Base-by-base conservation (phyloP, 441 rosid genomes). In the Manihot esculenta region DNA sequence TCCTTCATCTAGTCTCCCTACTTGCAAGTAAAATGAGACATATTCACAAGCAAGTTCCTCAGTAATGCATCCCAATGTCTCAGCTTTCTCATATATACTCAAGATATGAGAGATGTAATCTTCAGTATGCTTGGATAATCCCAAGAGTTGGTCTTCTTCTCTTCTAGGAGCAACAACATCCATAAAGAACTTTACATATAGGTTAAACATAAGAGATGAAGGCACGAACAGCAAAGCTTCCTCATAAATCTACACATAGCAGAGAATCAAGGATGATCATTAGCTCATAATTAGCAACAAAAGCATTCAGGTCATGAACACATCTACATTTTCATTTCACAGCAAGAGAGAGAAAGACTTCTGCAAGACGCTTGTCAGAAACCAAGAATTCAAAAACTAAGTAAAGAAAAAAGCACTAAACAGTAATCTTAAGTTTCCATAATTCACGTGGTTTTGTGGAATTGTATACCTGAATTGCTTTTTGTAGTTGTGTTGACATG, bases 21-120 rank as follows among this genome's bases (percentile, higher is more conserved):
- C 78, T 72, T 86, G 87, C 83, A 85, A 68, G 80, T 83, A 81
- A 51, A 92, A 78, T 74, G 87, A 83, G 48, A 90, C 78, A 81
- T 86, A 87, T 62, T 88, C 72, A 81, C 80, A 77, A 72, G 93
- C 96, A 72, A 92, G 84, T 76, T 80, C 94, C 78, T 90, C 93
- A 0, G 91, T 80, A 53, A 90, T 62, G 81, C 83, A 84, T 30
- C 84, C 92, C 45, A 80, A 69, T 71, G 58, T 70, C 74, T 88
- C 91, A 60, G 97, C 97, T 83, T 79, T 88, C 76, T 87, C 84
- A 72, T 79, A 93, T 68, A 86, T 83, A 12, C 23, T 76, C 66
- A 82, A 72, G 48, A 87, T 81, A 76, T 79, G 87, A 30, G 85
- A 78, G 75, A 83, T 62, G 72, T 51, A 66, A 71, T 77, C 72